These are phyloP conservation scores for Paecilomyces formosus DNA, from an alignment of 2,329 filamentous ascomycete genomes.

Conservation along the genomic window DNA sequence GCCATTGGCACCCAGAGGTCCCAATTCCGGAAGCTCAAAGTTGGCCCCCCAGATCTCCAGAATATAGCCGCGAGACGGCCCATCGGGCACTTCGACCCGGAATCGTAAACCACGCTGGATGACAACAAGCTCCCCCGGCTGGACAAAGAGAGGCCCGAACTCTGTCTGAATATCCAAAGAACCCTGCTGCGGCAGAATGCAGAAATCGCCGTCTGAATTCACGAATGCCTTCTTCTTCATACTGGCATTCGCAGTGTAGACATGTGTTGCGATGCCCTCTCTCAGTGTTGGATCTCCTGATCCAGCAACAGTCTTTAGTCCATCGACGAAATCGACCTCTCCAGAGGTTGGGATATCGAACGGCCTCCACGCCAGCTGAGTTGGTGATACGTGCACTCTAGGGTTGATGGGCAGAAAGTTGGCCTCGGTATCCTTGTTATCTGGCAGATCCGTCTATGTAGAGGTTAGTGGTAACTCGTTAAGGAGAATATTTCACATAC, in stretches of 20 bases:
- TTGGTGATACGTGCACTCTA: constrained; percentile 48
- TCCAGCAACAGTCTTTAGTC: constrained; percentile 47
- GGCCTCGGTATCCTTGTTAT: constrained; percentile 25
- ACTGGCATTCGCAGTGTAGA: constrained; percentile 49
- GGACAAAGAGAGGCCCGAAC: constrained; percentile 56
- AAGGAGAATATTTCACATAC: constrained; percentile 12
- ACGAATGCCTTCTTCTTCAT: constrained; percentile 53
- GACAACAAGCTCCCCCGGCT: constrained; percentile 60
- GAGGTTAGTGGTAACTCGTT: constrained; percentile 1
- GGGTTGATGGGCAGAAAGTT: constrained; percentile 37
- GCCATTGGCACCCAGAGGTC: constrained; percentile 58
- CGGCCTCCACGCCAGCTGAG: constrained; percentile 51
- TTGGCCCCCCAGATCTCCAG: constrained; percentile 59
- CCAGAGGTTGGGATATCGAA: constrained; percentile 44
- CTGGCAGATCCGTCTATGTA: constrained; percentile 40
- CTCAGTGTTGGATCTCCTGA: constrained; percentile 52
- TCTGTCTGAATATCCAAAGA: constrained; percentile 62
- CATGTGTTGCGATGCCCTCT: constrained; percentile 48
- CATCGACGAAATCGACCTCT: constrained; percentile 50
- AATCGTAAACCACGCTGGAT: constrained; percentile 61
- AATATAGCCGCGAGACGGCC: constrained; percentile 58
- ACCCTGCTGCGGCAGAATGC: constrained; percentile 60
- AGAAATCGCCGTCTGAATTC: constrained; percentile 57
- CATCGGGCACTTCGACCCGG: constrained; percentile 52
- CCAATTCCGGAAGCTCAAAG: constrained; percentile 60